phyloP scores from a whole-genome alignment of 306 rosid genomes.

The Carpinus fangiana region DNA sequence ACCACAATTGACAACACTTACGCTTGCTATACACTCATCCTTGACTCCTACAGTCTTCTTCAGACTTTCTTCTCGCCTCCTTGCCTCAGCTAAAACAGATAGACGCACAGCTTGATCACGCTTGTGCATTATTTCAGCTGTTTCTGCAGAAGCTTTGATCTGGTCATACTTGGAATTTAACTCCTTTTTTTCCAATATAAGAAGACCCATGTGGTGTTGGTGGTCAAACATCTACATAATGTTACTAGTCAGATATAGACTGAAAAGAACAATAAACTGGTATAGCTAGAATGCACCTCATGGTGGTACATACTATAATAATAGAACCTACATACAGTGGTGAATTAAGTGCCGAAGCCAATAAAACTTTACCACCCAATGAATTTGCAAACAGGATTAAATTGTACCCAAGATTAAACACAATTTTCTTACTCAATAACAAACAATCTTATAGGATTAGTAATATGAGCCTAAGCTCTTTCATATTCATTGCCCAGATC shows the following conservation, averaged over 20 bases:
- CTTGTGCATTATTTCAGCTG: slow-evolving; percentile 57
- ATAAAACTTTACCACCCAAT: neutral
- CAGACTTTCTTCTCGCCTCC: slow-evolving; percentile 76
- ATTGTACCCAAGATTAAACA: neutral
- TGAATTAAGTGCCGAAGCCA: neutral
- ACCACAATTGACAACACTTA: slow-evolving; percentile 44
- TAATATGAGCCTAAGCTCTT: neutral
- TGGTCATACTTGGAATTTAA: slow-evolving; percentile 63
- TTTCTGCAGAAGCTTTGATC: slow-evolving; percentile 55
- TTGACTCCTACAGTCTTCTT: slow-evolving; percentile 76
- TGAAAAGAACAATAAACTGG: slow-evolving; percentile 5
- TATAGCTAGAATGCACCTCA: slow-evolving; percentile 1
- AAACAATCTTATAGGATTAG: neutral
- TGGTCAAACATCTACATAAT: slow-evolving; percentile 70
- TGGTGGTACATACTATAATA: neutral
- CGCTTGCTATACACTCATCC: slow-evolving; percentile 92
- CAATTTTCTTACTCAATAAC: neutral
- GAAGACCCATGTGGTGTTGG: slow-evolving; percentile 97
- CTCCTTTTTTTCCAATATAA: slow-evolving; percentile 81
- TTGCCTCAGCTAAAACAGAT: slow-evolving; percentile 70
- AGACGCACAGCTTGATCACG: slow-evolving; percentile 61
- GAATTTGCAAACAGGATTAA: neutral
- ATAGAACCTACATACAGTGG: neutral
- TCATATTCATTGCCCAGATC: neutral
- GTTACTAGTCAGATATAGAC: slow-evolving; percentile 17